phyloP scores from a whole-genome alignment of 1,139 yeast species.

The Hyphopichia fennica region DNA sequence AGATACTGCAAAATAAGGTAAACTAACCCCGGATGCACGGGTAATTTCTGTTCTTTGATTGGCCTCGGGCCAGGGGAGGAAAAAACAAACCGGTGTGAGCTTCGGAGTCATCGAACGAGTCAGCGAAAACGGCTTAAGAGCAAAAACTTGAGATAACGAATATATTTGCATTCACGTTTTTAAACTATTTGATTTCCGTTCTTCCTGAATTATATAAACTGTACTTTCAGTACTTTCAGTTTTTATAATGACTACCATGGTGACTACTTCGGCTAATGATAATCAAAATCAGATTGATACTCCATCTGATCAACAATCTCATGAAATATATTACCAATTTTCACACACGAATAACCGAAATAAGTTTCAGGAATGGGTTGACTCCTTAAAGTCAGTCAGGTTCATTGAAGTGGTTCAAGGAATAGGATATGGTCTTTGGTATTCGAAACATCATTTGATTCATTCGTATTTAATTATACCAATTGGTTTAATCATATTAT shows the following conservation, averaged over 20 bases:
- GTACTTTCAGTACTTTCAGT: neutral
- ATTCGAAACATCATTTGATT: constrained; percentile 30
- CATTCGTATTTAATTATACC: constrained; percentile 39
- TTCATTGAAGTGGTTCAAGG: constrained; percentile 16
- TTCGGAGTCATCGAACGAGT: neutral
- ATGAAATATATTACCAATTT: neutral
- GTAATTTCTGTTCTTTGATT: neutral
- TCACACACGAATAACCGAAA: neutral
- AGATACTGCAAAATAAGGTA: too few relatives aligned
- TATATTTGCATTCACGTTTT: neutral
- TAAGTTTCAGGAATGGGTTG: neutral
- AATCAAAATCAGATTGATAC: neutral
- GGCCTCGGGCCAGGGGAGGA: neutral
- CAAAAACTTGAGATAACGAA: neutral
- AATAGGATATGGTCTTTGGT: constrained; percentile 25
- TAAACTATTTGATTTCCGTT: neutral
- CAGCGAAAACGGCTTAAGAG: neutral
- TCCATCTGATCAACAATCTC: neutral
- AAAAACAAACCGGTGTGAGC: too few relatives aligned
- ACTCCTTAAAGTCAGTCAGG: constrained; percentile 1
- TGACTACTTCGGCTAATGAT: constrained; percentile 1
- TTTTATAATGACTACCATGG: constrained; percentile 4
- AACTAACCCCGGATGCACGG: neutral
- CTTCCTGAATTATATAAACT: too few relatives aligned
- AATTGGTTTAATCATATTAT: constrained; percentile 31